phyloP scores from a whole-genome alignment of 2,329 filamentous ascomycete genomes.

The Arthrobotrys entomopaga region DNA sequence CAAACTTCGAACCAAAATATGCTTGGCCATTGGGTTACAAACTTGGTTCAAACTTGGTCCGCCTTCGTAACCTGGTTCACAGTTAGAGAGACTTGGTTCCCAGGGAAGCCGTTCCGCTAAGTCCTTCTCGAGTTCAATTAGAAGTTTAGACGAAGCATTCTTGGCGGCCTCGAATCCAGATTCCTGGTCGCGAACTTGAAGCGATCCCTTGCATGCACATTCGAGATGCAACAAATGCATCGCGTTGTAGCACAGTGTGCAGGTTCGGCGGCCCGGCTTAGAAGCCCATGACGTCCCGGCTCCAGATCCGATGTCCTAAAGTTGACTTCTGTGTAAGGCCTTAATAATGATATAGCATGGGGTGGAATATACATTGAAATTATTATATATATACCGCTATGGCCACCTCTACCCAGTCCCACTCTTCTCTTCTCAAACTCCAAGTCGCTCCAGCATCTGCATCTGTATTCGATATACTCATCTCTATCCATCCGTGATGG shows the following conservation, averaged over 20 bases:
- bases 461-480: neutral
- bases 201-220: neutral
- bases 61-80: too few relatives aligned
- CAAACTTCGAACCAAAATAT: too few relatives aligned
- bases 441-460: neutral
- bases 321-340: neutral
- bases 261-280: constrained; percentile 33
- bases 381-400: constrained; percentile 19
- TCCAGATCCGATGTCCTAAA: neutral
- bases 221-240: constrained; percentile 4
- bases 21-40: too few relatives aligned
- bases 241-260: constrained; percentile 2
- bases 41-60: too few relatives aligned
- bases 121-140: neutral
- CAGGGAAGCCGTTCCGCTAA: constrained; percentile 20
- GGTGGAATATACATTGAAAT: neutral
- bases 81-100: neutral
- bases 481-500: constrained; percentile 11
- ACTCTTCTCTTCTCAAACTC: too few relatives aligned
- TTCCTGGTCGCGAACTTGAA: neutral
- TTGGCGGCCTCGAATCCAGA: neutral
- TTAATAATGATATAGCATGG: neutral
- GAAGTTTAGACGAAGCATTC: constrained; percentile 1
- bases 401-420: neutral
- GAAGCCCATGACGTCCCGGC: constrained; percentile 8